Evolutionary conservation across 2,329 filamentous ascomycete species (phyloP).

Genomic region (Fusarium poae): DNA sequence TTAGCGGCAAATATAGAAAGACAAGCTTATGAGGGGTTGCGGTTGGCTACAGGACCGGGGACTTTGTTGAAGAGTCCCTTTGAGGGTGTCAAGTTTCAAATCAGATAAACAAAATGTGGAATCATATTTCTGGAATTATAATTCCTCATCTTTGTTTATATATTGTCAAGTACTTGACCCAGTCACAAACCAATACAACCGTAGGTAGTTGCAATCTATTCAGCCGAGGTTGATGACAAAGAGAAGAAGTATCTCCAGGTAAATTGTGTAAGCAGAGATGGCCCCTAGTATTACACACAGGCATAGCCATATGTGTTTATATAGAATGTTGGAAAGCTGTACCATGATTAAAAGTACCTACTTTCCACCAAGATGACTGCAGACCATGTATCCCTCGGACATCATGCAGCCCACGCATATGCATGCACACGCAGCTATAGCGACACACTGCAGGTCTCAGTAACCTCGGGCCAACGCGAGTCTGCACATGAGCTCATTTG

Average conservation of each 20-base stretch:
- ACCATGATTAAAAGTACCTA: not conserved
- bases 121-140: constrained; percentile 22
- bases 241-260: not conserved
- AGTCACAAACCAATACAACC: not conserved
- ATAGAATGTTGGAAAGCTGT: not conserved
- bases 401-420: constrained; percentile 23
- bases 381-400: constrained; percentile 17
- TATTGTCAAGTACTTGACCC: not conserved
- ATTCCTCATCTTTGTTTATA: not conserved
- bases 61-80: constrained; percentile 6
- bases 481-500: not conserved
- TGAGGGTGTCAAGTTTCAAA: constrained; percentile 9
- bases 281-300: not conserved
- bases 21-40: constrained; percentile 2
- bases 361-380: constrained; percentile 17
- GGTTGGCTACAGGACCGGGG: constrained; percentile 10
- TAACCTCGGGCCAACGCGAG: not conserved
- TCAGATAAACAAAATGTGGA: constrained; percentile 24
- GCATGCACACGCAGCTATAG: constrained; percentile 20
- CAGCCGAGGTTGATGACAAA: constrained; percentile 12
- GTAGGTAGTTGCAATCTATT: not conserved
- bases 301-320: not conserved
- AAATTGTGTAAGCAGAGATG: not conserved
- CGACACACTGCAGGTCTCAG: constrained; percentile 16
- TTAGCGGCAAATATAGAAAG: constrained; percentile 25